These are phyloP conservation scores for Skeletonema tropicum DNA, from an alignment of 108 stramenopile genomes.

Conservation along the genomic window DNA sequence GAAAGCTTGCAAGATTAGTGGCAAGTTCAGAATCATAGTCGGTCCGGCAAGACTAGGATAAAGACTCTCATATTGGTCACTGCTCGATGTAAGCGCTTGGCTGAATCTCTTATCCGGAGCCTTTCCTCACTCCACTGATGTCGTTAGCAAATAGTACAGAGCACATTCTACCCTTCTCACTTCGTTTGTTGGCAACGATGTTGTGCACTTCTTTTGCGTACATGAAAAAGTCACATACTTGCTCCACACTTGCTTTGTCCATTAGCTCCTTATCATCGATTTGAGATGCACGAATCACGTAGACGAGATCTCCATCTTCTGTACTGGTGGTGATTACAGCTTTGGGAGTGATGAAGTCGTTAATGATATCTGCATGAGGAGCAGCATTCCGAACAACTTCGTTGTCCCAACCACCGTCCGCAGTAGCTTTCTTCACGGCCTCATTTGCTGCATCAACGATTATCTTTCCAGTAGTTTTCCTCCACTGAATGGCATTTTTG, in stretches of 20 bases:
- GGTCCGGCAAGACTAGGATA: constrained; percentile 53
- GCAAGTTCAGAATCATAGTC: constrained; percentile 54
- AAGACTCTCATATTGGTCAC: constrained; percentile 49
- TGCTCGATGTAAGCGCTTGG: constrained; percentile 47
- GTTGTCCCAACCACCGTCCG: constrained; percentile 52
- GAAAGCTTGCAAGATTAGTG: constrained; percentile 49
- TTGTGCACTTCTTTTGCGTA: constrained; percentile 56
- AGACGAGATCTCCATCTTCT: constrained; percentile 53
- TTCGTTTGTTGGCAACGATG: constrained; percentile 41
- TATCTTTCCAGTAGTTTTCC: constrained; percentile 32
- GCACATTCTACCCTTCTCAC: constrained; percentile 44
- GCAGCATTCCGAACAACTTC: constrained; percentile 41
- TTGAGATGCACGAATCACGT: constrained; percentile 50
- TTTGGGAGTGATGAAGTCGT: constrained; percentile 38
- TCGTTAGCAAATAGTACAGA: constrained; percentile 52
- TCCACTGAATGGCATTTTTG: constrained; percentile 37
- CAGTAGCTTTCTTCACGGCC: constrained; percentile 43
- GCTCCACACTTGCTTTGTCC: constrained; percentile 43
- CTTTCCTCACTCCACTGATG: constrained; percentile 48
- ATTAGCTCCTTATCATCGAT: constrained; percentile 53
- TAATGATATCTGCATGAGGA: constrained; percentile 47
- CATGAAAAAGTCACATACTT: constrained; percentile 52
- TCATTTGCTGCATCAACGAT: constrained; percentile 45
- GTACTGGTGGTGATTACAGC: constrained; percentile 42
- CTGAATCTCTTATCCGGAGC: constrained; percentile 44